These are phyloP conservation scores for Clathrus columnatus DNA, from an alignment of 768 basidiomycete species.

Conservation along the genomic window DNA sequence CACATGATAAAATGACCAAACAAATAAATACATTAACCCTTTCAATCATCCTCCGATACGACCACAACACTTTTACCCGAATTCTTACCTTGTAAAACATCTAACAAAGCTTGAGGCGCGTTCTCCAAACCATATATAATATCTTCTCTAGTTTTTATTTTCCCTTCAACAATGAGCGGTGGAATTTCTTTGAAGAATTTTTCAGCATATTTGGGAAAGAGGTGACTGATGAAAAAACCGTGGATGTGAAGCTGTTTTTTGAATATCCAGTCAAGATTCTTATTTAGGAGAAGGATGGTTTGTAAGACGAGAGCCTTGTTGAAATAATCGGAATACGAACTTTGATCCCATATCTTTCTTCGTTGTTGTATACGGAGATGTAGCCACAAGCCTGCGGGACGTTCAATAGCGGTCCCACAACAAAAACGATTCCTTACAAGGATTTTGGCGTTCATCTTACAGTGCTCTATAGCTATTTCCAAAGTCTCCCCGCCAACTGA, in stretches of 20 bases:
- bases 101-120: slow-evolving; percentile 30
- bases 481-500: slow-evolving; percentile 51
- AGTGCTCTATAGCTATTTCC: slow-evolving; percentile 43
- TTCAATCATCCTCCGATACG: no score
- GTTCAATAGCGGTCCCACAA: background rate
- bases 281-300: no score
- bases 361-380: slow-evolving; percentile 24
- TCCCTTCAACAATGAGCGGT: slow-evolving; percentile 32
- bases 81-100: no score
- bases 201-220: slow-evolving; percentile 19
- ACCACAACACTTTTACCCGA: no score
- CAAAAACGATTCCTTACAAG: no score
- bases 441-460: slow-evolving; percentile 38
- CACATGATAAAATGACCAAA: no score
- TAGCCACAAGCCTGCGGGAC: slow-evolving; percentile 21
- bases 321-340: slow-evolving; percentile 4
- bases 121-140: slow-evolving; percentile 36
- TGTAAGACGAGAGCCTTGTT: no score
- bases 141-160: slow-evolving; percentile 41
- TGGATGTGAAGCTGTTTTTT: background rate
- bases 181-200: slow-evolving; percentile 38
- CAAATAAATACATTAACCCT: no score
- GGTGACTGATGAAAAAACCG: background rate
- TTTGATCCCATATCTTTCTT: slow-evolving; percentile 14
- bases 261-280: slow-evolving; percentile 1